phyloP scores from a whole-genome alignment of 2,329 filamentous ascomycete genomes.

The Colletotrichum incanum region DNA sequence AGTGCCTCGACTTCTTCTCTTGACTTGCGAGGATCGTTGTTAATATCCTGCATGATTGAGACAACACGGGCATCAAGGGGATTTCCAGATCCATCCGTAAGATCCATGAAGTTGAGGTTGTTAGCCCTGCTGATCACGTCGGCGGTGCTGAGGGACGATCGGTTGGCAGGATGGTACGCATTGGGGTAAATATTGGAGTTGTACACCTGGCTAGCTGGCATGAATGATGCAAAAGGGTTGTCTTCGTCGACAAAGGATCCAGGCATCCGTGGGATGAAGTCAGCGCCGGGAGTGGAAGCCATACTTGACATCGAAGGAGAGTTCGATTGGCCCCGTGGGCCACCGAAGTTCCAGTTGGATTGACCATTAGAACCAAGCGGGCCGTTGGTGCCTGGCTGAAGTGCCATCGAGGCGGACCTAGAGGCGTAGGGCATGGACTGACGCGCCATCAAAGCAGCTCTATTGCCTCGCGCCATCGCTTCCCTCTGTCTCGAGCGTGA shows the following conservation, averaged over 20 bases:
- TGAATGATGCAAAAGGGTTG: background rate
- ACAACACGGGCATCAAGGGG: conserved; percentile 48
- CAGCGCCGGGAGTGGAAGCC: conserved; percentile 11
- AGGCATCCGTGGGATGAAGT: conserved; percentile 24
- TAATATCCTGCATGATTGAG: conserved; percentile 49
- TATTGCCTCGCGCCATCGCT: background rate
- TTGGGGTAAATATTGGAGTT: background rate
- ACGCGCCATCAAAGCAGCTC: background rate
- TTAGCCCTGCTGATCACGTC: conserved; percentile 38
- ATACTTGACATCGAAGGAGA: conserved; percentile 12
- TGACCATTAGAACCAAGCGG: background rate
- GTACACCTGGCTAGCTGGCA: conserved; percentile 14
- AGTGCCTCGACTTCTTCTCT: conserved; percentile 80
- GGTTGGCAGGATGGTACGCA: background rate
- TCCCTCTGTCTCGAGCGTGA: conserved; percentile 20
- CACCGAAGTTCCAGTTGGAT: too few relatives aligned
- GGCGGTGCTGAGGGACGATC: conserved; percentile 20
- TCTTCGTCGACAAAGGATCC: conserved; percentile 30
- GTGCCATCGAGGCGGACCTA: background rate
- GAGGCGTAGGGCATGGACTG: background rate
- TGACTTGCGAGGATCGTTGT: conserved; percentile 57
- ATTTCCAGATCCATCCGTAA: conserved; percentile 54
- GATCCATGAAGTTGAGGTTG: conserved; percentile 41
- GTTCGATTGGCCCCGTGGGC: background rate
- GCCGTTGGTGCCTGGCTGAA: background rate